phyloP scores from a whole-genome alignment of 2,329 filamentous ascomycete genomes.

The Chaetomium olivaceum region DNA sequence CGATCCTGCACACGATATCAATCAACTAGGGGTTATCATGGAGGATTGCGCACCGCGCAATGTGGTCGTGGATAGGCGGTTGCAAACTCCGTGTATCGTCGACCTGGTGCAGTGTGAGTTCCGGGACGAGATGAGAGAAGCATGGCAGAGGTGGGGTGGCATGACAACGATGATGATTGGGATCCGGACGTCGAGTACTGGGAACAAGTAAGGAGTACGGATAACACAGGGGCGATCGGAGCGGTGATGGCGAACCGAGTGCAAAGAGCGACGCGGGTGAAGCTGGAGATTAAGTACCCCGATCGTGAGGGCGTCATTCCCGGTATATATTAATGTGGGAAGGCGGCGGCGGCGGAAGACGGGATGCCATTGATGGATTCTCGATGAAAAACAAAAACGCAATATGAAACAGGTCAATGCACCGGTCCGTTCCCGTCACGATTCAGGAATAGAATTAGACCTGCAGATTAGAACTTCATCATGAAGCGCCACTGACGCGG shows the following conservation, averaged over 20 bases:
- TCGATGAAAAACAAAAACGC: no score
- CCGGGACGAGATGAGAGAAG: slow-evolving; percentile 5
- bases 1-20: slow-evolving; percentile 13
- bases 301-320: slow-evolving; percentile 1
- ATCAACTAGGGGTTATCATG: slow-evolving; percentile 15
- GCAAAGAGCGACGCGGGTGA: slow-evolving; percentile 7
- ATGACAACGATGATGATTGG: slow-evolving; percentile 19
- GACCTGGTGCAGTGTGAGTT: slow-evolving; percentile 12
- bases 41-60: slow-evolving; percentile 18
- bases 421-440: no score
- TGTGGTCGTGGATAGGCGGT: slow-evolving; percentile 15
- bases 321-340: slow-evolving; percentile 5
- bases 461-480: no score
- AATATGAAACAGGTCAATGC: no score
- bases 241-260: slow-evolving; percentile 12
- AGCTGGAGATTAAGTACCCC: slow-evolving; percentile 13
- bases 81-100: slow-evolving; percentile 15
- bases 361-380: no score
- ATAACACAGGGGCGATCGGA: slow-evolving; percentile 14
- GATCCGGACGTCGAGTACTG: slow-evolving; percentile 20
- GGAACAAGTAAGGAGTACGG: not conserved
- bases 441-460: no score
- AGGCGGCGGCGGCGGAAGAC: not conserved
- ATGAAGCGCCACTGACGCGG: no score
- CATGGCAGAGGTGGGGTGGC: slow-evolving; percentile 7